A percentile compares a stretch with the other conserved stretches of the same genome.
These are phyloP conservation scores for Myxozyma nipponensis DNA, from an alignment of 805 yeast species.

Conservation along the genomic window DNA sequence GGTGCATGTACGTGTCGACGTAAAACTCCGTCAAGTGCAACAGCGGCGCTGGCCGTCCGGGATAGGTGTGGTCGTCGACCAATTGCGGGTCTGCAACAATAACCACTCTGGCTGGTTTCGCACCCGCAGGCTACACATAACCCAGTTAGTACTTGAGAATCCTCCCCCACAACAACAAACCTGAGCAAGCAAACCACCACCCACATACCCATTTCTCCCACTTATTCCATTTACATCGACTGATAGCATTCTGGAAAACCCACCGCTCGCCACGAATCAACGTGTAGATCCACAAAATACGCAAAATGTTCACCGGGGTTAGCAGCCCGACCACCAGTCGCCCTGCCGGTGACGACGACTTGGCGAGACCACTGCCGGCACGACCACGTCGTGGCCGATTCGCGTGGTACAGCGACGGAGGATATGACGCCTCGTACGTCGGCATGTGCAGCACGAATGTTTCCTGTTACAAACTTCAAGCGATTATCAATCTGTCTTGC, in stretches of 20 bases:
- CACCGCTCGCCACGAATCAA: slow-evolving; percentile 55
- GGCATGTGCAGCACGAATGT: too few species aligned
- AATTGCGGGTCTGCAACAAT: slow-evolving; percentile 92
- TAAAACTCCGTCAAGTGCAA: slow-evolving; percentile 56
- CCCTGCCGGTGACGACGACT: background rate
- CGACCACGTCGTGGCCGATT: background rate
- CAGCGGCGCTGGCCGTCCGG: slow-evolving; percentile 53
- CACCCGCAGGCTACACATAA: slow-evolving; percentile 17
- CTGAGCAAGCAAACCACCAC: too few species aligned
- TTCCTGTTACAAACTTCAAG: too few species aligned
- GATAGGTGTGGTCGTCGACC: slow-evolving; percentile 84
- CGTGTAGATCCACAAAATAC: slow-evolving; percentile 43
- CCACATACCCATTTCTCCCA: slow-evolving; percentile 62
- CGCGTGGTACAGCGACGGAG: slow-evolving; percentile 23
- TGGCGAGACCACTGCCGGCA: background rate
- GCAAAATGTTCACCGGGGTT: slow-evolving; percentile 27
- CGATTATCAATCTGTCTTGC: background rate
- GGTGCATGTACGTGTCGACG: slow-evolving; percentile 73
- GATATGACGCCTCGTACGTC: slow-evolving; percentile 26
- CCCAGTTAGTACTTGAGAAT: background rate
- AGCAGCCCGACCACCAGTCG: slow-evolving; percentile 1
- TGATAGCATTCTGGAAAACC: slow-evolving; percentile 45
- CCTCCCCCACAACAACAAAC: background rate
- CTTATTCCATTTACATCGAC: slow-evolving; percentile 55
- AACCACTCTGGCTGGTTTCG: slow-evolving; percentile 19